phyloP scores from a whole-genome alignment of 73 alveolate genomes.

The Tetrahymena thermophila region DNA sequence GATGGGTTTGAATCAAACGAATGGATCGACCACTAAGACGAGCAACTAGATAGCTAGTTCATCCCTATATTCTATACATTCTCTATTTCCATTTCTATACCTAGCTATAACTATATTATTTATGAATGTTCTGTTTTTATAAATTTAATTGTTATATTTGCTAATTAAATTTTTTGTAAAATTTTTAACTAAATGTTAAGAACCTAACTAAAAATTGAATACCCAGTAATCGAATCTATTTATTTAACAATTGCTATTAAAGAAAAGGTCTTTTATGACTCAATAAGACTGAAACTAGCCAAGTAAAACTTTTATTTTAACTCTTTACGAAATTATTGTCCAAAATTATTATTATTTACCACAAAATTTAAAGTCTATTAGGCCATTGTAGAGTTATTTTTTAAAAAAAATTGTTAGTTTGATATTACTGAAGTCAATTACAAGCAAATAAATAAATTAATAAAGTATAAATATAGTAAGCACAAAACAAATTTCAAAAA shows the following conservation, averaged over 20 bases:
- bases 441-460: neutral
- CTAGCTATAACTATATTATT: neutral
- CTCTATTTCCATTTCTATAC: neutral
- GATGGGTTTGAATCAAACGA: neutral
- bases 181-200: neutral
- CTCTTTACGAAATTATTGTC: neutral
- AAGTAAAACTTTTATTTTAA: neutral
- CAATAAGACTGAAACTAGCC: neutral
- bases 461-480: too few species aligned
- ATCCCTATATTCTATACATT: neutral
- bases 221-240: neutral
- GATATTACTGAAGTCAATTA: neutral
- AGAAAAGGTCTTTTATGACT: neutral
- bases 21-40: neutral
- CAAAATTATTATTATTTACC: neutral
- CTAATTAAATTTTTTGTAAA: neutral
- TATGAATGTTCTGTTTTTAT: neutral
- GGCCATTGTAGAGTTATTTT: neutral
- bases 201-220: neutral
- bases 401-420: neutral
- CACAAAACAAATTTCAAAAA: too few species aligned
- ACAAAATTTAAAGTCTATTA: neutral
- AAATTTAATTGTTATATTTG: neutral
- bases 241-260: neutral
- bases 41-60: neutral